Conservation (phyloP, 139 green algal species). For the Penium margaritaceum region DNA sequence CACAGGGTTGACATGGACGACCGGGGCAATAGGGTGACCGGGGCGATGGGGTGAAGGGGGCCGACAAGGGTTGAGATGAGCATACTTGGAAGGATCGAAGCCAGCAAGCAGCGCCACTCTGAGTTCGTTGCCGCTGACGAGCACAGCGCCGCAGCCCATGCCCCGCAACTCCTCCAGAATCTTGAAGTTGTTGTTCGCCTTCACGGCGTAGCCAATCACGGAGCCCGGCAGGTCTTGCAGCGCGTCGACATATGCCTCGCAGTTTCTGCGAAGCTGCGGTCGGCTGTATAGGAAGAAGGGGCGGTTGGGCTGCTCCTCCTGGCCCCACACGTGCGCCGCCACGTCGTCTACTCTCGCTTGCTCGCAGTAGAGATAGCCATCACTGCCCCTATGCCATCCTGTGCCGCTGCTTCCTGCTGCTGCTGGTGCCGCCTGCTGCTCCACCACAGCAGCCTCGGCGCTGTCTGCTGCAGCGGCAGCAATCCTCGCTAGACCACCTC, state of each 20-base stretch:
- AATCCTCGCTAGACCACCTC: too few species aligned
- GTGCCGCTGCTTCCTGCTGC: too few species aligned
- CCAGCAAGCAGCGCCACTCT: conserved; percentile 71
- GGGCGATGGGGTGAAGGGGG: too few species aligned
- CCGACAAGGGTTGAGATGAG: too few species aligned
- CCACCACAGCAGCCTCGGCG: too few species aligned
- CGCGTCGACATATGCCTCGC: conserved; percentile 70
- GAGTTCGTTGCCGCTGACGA: conserved; percentile 93
- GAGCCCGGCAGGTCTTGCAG: conserved; percentile 68
- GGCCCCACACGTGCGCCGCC: conserved; percentile 6
- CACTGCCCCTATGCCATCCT: too few species aligned
- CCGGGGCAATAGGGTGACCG: too few species aligned
- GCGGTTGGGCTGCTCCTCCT: conserved; percentile 53
- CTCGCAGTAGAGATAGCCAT: conserved; percentile 89
- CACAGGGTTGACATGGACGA: too few species aligned
- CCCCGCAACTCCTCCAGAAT: conserved; percentile 74
- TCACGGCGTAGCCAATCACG: conserved; percentile 93
- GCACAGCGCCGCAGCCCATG: conserved; percentile 69
- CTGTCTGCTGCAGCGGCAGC: too few species aligned
- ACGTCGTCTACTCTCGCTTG: conserved; percentile 82
- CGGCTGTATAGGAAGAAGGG: conserved; percentile 91
- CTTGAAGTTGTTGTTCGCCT: conserved; percentile 95
- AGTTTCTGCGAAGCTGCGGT: conserved; percentile 40
- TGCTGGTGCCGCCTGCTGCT: too few species aligned
- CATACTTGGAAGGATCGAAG: conserved; percentile 81